Percentiles rank a stretch among this genome's conserved stretches.
Conservation (phyloP, 352 stramenopile genomes). For the Globisporangium nunn region DNA sequence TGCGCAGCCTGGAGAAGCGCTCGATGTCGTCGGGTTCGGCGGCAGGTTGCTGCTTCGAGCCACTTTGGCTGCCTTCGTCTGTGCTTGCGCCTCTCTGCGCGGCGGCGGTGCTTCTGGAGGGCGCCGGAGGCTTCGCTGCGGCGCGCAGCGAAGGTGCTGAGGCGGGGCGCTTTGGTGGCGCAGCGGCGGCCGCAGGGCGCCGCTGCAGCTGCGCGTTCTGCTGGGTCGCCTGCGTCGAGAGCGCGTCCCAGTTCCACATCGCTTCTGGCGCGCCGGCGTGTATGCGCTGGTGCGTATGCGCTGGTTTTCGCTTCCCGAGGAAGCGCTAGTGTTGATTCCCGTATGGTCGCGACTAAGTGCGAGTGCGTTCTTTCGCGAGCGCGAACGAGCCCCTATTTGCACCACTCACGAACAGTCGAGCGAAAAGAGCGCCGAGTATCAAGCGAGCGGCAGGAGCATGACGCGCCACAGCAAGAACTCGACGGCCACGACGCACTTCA, state of each 20-base stretch:
- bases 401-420: too few species aligned
- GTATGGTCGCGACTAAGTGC: not conserved
- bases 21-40: constrained; percentile 16
- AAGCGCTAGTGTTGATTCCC: not conserved
- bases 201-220: constrained; percentile 8
- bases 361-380: not conserved
- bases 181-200: not conserved
- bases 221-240: constrained; percentile 12
- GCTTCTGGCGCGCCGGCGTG: too few species aligned
- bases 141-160: too few species aligned
- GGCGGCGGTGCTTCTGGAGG: not conserved
- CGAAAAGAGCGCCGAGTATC: too few species aligned
- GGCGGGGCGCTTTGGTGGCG: not conserved
- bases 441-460: constrained; percentile 28
- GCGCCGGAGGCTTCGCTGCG: too few species aligned
- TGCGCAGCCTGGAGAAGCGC: constrained; percentile 54
- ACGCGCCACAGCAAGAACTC: constrained; percentile 87
- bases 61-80: not conserved
- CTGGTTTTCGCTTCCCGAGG: too few species aligned
- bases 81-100: not conserved
- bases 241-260: constrained; percentile 20
- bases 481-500: constrained; percentile 83
- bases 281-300: not conserved
- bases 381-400: too few species aligned
- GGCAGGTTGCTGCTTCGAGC: not conserved